Percentiles rank a stretch among this genome's conserved stretches.
Evolutionary conservation across 2,329 filamentous ascomycete species (phyloP).

Genomic region (Zymoseptoria pseudotritici): DNA sequence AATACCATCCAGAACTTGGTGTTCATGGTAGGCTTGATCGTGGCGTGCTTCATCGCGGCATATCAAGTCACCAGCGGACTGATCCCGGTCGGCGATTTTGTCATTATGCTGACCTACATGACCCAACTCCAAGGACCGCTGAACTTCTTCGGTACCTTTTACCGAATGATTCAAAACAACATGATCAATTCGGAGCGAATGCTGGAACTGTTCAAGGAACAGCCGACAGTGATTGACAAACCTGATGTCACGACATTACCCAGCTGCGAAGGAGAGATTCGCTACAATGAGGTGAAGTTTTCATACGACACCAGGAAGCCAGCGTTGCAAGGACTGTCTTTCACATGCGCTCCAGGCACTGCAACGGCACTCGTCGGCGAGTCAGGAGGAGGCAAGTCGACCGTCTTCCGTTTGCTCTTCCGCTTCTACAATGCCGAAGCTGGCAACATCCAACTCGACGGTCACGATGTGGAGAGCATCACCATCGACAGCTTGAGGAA

Average conservation of each 20-base stretch:
- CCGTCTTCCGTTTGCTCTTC: conserved; percentile 89
- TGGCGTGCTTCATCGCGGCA: conserved; percentile 63
- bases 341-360: conserved; percentile 79
- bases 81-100: conserved; percentile 59
- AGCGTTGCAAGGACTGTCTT: conserved; percentile 74
- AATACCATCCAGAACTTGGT: conserved; percentile 57
- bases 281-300: conserved; percentile 84
- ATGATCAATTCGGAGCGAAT: conserved; percentile 97
- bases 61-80: conserved; percentile 59
- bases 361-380: conserved; percentile 95
- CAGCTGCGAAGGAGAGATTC: conserved; percentile 70
- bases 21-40: conserved; percentile 57
- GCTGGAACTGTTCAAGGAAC: conserved; percentile 91
- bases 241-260: conserved; percentile 56
- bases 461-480: conserved; percentile 65
- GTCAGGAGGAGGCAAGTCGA: conserved; percentile 94
- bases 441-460: conserved; percentile 78
- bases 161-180: conserved; percentile 88
- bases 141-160: conserved; percentile 83
- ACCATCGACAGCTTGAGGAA: conserved; percentile 89
- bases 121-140: conserved; percentile 63
- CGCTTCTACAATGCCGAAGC: conserved; percentile 84
- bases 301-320: conserved; percentile 81
- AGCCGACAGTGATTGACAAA: conserved; percentile 79
- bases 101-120: conserved; percentile 67